These are phyloP conservation scores for Phytophthora pini DNA, from an alignment of 352 stramenopile genomes.

Conservation along the genomic window DNA sequence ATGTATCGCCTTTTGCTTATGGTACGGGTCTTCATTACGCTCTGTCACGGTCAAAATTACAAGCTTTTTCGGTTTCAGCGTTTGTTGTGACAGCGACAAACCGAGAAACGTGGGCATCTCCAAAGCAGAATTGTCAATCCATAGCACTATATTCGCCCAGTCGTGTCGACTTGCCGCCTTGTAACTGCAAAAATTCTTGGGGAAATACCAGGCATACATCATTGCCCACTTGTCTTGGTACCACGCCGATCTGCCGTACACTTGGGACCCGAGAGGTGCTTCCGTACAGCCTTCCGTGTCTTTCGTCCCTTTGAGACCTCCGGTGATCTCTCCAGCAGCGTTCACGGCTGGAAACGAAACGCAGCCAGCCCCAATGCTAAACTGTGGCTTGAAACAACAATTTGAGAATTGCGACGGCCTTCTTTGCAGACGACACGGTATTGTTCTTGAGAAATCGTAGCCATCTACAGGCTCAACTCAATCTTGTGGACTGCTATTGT, in stretches of 20 bases:
- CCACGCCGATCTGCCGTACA: constrained; percentile 17
- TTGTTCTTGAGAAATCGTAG: too few species aligned
- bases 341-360: too few species aligned
- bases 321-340: background rate
- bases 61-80: background rate
- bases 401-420: too few species aligned
- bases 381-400: too few species aligned
- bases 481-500: too few species aligned
- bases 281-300: background rate
- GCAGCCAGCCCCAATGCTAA: too few species aligned
- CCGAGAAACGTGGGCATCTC: background rate
- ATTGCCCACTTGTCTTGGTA: constrained; percentile 8
- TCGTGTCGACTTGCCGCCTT: background rate
- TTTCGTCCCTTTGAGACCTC: background rate
- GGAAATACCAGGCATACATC: constrained; percentile 9
- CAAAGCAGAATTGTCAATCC: constrained; percentile 15
- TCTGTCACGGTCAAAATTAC: background rate
- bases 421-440: too few species aligned
- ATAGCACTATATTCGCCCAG: constrained; percentile 12
- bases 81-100: background rate
- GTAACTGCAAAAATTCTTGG: background rate
- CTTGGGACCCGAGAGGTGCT: constrained; percentile 10
- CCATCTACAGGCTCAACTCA: too few species aligned
- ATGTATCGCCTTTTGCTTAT: background rate
- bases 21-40: background rate